phyloP scores from a whole-genome alignment of 169 alveolate species.

The Cryptosporidium sp. region DNA sequence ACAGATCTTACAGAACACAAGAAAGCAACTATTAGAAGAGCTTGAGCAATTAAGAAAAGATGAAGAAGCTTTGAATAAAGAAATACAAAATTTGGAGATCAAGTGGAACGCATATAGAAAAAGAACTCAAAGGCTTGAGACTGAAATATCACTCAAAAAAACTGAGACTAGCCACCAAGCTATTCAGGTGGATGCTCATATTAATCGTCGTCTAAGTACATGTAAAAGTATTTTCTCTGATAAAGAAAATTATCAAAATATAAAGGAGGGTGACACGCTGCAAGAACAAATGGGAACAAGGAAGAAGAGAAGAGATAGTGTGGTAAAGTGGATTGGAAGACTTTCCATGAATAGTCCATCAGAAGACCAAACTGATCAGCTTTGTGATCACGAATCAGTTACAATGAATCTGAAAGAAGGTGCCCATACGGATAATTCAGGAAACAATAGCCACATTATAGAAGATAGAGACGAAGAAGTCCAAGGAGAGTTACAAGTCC shows the following conservation, averaged over 20 bases:
- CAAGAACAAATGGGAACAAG: slow-evolving; percentile 4
- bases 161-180: slow-evolving; percentile 66
- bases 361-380: background rate
- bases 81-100: slow-evolving; percentile 40
- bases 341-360: background rate
- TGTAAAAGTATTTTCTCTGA: background rate
- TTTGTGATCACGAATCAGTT: background rate
- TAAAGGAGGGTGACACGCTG: background rate
- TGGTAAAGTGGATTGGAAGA: slow-evolving; percentile 68
- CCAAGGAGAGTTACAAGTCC: slow-evolving; percentile 61
- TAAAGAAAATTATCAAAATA: background rate
- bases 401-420: background rate
- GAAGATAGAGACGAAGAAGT: slow-evolving; percentile 59
- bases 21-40: slow-evolving; percentile 12
- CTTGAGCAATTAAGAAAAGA: slow-evolving; percentile 24
- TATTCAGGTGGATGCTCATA: slow-evolving; percentile 71
- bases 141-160: slow-evolving; percentile 53
- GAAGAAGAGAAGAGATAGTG: slow-evolving; percentile 57
- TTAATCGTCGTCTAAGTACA: slow-evolving; percentile 53
- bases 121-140: slow-evolving; percentile 47
- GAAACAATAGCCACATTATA: background rate
- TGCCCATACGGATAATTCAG: background rate
- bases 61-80: slow-evolving; percentile 33
- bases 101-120: slow-evolving; percentile 45
- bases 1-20: slow-evolving; percentile 32